Percentiles rank a stretch among this genome's conserved stretches.
phyloP scores from a whole-genome alignment of 169 alveolate genomes.

The Cryptosporidium bovis region DNA sequence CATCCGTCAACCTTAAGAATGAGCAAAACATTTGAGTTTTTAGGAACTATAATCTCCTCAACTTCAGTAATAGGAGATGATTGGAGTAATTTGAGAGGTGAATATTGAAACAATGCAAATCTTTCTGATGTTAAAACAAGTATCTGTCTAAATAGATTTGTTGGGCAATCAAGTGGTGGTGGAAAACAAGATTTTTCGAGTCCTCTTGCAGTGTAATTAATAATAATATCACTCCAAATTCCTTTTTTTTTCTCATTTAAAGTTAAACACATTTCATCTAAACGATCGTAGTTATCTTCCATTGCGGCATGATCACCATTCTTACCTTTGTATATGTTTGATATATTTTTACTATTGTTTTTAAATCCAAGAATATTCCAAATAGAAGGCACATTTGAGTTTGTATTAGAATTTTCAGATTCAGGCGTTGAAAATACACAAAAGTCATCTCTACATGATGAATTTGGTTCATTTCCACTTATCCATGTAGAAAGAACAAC shows the following conservation, averaged over 20 bases:
- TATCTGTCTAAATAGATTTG: slow-evolving; percentile 52
- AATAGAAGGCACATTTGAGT: background rate
- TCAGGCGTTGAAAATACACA: slow-evolving; percentile 69
- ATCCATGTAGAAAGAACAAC: slow-evolving; percentile 37
- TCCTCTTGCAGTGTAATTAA: slow-evolving; percentile 65
- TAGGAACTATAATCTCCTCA: slow-evolving; percentile 53
- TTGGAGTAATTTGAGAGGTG: slow-evolving; percentile 55
- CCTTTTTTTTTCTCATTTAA: slow-evolving; percentile 28
- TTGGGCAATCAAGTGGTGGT: slow-evolving; percentile 73
- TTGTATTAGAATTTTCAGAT: slow-evolving; percentile 13
- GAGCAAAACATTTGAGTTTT: slow-evolving; percentile 50
- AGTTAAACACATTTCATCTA: slow-evolving; percentile 61
- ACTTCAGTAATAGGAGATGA: slow-evolving; percentile 60
- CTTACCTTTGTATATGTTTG: slow-evolving; percentile 42
- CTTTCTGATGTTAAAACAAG: slow-evolving; percentile 71
- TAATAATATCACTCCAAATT: slow-evolving; percentile 72
- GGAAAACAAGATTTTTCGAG: slow-evolving; percentile 73
- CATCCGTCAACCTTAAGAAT: slow-evolving; percentile 58
- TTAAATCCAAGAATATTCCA: slow-evolving; percentile 71
- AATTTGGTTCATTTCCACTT: slow-evolving; percentile 52
- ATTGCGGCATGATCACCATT: slow-evolving; percentile 74
- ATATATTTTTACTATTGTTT: slow-evolving; percentile 5
- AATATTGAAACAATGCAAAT: slow-evolving; percentile 59
- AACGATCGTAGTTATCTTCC: slow-evolving; percentile 48
- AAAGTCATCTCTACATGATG: slow-evolving; percentile 69